Base-by-base conservation (phyloP, 1,284 basidiomycete genomes). In the Ganoderma boninense region DNA sequence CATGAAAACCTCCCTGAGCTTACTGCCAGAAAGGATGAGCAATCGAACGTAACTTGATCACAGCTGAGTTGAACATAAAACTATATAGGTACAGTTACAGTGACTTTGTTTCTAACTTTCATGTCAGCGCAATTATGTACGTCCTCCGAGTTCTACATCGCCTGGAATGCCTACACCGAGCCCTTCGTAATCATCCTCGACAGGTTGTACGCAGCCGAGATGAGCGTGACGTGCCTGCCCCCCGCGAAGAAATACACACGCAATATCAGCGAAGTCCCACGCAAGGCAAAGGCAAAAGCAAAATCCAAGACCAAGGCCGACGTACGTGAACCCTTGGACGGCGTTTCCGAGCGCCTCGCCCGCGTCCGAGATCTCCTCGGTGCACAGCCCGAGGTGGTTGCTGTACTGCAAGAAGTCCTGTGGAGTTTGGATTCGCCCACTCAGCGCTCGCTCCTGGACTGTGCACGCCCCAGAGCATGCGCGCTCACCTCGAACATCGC, bases 311-410 rank as follows among this genome's bases (percentile, higher is more conserved):
- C 4, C 29, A 4, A 56, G 62, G 23, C 62, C 14, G 35, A 89
- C 90, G 74, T 81, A 94, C 90, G 93, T 95, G 80, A 95, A 95
- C 29, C 93, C 94, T 81, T 95, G 93, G n/a, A 95, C 93, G 2
- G 92, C 91, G 73, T 95, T 95, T 5, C 93, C 93, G 43, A 95
- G 85, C 90, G 86, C 92, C 82, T 95, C 93, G 7, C 93, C 93
- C 29, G 93, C 87, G 69, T 91, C 89, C 0, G 92, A 93, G 61
- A 95, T 93, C 76, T 95, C 93, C 78, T 97, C 95, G 0, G 90
- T 93, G 80, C 94, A 96, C 52, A 97, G 82, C 0, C 92, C 94
- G 46, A 96, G 90, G 78, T 97, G 95, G 79, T 96, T 97, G 4
- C 91, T 89, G 78, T 95, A 96, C 62, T 94, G 84, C 66, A 93